Base-by-base conservation (phyloP, 441 rosid genomes). In the Dalechampia spathulata region DNA sequence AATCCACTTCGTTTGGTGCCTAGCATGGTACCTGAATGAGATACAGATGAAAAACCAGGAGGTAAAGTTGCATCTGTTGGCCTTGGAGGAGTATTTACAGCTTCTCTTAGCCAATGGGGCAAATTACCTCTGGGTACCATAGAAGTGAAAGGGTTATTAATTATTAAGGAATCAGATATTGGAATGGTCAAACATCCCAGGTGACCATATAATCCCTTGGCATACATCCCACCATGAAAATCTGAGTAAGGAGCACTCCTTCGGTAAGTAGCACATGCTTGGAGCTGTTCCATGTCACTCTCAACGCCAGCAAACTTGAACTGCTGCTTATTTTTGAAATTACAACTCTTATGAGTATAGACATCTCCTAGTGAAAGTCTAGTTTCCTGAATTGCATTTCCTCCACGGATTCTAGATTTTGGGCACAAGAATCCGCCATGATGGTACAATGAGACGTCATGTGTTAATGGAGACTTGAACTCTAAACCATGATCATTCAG, bases 91-190 rank as follows among this genome's bases (percentile, higher is more conserved):
- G 63, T 59, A 34, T 52, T 57, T 13, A 67, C 74, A 11, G 44
- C 73, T 68, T 72, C 80, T 65, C 70, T 63, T 34, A 72, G 62
- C 80, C 83, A 75, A 68, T 67, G 75, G 30, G 80, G 80, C 47
- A 78, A 60, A 53, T 56, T 66, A 36, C 64, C 71, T 21, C 45
- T 65, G 21, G 56, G 45, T 45, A 51, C 39, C 38, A 48, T 39
- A 54, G 66, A 49, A 30, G 64, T 9, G 3, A 52, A 49, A 44
- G 65, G 57, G 46, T 23, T 20, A 5, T 60, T 52, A 20, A 21
- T 41, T 21, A 46, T 34, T 9, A 54, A 56, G 23, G 67, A 43
- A 61, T 52, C 68, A 28, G 22, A 52, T 10, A 53, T 62, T 23
- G 63, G 58, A 27, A 26, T 7, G 1, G 49, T 58, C 57, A 52